phyloP scores from a whole-genome alignment of 768 basidiomycete species.

The Tricholoma terreum region DNA sequence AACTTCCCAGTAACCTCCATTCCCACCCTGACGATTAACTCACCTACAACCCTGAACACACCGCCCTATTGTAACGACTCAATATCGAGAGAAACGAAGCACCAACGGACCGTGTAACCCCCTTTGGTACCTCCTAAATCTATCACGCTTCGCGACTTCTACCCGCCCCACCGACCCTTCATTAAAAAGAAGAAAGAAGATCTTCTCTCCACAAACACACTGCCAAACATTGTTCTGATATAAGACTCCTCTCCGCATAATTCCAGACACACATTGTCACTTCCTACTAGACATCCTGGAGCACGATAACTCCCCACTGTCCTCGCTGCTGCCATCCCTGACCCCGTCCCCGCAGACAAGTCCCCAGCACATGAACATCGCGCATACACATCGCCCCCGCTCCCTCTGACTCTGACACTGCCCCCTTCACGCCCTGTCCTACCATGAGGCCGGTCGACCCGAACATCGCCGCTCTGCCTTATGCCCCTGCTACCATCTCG shows the following conservation, averaged over 20 bases:
- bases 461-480: not conserved
- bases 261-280: not conserved
- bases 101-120: not conserved
- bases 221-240: not conserved
- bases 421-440: not conserved
- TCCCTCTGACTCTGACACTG: not conserved
- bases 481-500: not conserved
- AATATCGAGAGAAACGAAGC: not conserved
- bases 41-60: not conserved
- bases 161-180: not conserved
- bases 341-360: not conserved
- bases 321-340: not conserved
- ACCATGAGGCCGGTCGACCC: not conserved
- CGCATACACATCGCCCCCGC: not conserved
- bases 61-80: not conserved
- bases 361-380: not conserved
- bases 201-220: not conserved
- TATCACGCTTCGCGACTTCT: not conserved
- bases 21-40: not conserved
- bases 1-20: not conserved
- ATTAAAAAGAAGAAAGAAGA: not conserved
- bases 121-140: not conserved
- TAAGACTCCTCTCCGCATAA: not conserved
- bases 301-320: not conserved
- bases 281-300: no score